Evolutionary conservation across 1,139 yeast species (phyloP).

Genomic region (Suhomyces terraborum): DNA sequence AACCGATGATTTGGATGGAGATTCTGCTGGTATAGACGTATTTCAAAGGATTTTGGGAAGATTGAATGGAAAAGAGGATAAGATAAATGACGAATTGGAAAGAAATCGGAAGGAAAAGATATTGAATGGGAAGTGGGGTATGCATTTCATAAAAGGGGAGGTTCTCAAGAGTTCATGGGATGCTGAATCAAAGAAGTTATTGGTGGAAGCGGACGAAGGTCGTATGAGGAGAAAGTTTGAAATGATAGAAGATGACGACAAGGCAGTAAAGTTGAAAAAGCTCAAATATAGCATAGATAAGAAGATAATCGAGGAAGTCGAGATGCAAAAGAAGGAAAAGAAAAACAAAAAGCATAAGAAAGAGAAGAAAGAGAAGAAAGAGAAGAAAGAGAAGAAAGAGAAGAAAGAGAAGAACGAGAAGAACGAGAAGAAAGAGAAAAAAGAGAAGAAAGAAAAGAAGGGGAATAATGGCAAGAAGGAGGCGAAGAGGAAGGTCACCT

Average conservation of each 20-base stretch:
- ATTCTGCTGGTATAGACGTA: slow-evolving; percentile 87
- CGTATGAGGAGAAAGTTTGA: background rate
- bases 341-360: slow-evolving; percentile 32
- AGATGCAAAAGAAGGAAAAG: slow-evolving; percentile 19
- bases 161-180: slow-evolving; percentile 85
- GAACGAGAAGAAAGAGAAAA: slow-evolving; percentile 21
- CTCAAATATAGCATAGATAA: background rate
- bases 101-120: slow-evolving; percentile 66
- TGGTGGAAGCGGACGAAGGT: background rate
- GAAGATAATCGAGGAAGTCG: slow-evolving; percentile 13
- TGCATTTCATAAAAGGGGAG: slow-evolving; percentile 84
- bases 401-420: slow-evolving; percentile 24
- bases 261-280: background rate
- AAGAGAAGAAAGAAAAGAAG: slow-evolving; percentile 22
- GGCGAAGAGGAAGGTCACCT: slow-evolving; percentile 20
- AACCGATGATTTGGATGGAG: slow-evolving; percentile 69
- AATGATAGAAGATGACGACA: background rate
- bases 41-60: slow-evolving; percentile 89
- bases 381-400: slow-evolving; percentile 21
- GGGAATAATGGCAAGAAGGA: slow-evolving; percentile 23
- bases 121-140: slow-evolving; percentile 80
- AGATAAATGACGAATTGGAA: slow-evolving; percentile 60
- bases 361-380: slow-evolving; percentile 28
- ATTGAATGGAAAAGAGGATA: slow-evolving; percentile 73
- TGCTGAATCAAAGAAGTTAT: slow-evolving; percentile 45